Percentiles rank a stretch among this genome's conserved stretches.
phyloP scores from a whole-genome alignment of 2,329 filamentous ascomycete species.

The Xylariales sp. region DNA sequence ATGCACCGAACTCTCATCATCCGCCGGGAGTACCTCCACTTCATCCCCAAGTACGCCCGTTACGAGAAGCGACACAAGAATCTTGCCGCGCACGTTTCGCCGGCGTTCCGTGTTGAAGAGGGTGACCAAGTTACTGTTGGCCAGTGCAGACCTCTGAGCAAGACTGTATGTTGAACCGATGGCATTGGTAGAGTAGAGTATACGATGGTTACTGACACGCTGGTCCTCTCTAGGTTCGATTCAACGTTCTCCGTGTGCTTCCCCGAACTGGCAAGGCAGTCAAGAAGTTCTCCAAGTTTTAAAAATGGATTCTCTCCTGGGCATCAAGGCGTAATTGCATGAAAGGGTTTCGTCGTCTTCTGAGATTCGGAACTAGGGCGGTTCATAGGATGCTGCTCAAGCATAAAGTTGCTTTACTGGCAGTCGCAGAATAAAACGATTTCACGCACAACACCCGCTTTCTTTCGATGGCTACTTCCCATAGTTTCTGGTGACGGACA shows the following conservation, averaged over 20 bases:
- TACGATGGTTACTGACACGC: too few relatives aligned
- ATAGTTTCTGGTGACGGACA: background rate
- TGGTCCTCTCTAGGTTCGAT: conserved; percentile 80
- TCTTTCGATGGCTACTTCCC: background rate
- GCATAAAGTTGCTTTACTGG: conserved; percentile 26
- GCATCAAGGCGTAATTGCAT: conserved; percentile 49
- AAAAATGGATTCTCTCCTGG: conserved; percentile 49
- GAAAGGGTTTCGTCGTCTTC: conserved; percentile 38
- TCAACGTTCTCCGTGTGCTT: conserved; percentile 99
- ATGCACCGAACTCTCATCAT: conserved; percentile 99
- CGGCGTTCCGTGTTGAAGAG: conserved; percentile 99
- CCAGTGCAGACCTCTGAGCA: conserved; percentile 98
- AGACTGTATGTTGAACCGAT: conserved; percentile 67
- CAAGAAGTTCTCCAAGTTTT: conserved; percentile 99
- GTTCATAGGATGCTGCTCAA: conserved; percentile 29
- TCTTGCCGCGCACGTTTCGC: conserved; percentile 96
- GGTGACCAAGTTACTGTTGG: conserved; percentile 99
- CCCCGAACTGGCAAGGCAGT: conserved; percentile 95
- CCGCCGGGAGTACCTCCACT: conserved; percentile 99
- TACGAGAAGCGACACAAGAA: conserved; percentile 99
- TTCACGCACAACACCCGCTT: conserved; percentile 9
- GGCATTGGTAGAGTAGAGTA: too few relatives aligned
- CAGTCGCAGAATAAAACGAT: conserved; percentile 29
- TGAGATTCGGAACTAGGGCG: conserved; percentile 30
- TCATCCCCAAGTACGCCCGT: conserved; percentile 98